Evolutionary conservation across 2,329 filamentous ascomycete species (phyloP), one percentile per base, ranked within the genome.

Genomic region (Neopestalotiopsis clavispora): DNA sequence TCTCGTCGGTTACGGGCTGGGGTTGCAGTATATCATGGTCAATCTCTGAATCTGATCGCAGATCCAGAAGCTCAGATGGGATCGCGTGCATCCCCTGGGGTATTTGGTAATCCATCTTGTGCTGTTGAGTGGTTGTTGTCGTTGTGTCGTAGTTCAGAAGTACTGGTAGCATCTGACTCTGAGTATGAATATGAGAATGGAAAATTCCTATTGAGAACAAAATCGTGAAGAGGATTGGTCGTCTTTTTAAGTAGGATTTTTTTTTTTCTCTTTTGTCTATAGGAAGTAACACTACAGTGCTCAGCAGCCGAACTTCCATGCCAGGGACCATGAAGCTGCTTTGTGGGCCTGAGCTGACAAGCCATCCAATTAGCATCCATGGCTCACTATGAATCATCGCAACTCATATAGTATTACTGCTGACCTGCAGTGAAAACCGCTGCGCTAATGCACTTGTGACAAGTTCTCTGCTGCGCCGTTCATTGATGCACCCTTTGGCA

Each of bases 11-110:
- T 34, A 84, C 75, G 23, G 82, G 78, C 23, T 71, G 72, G 1
- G 81, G 82, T 65, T 83, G 74, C 0, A 81, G 72, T 38, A 87
- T 71, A 12, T 80, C 79, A 17, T 78, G 67, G 68, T 87, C 85
- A 34, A 87, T 77, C 68, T 84, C 81, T 3, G 76, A 70, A 64
- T 87, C 85, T 3, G 84, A 72, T 9, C 85, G 81, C 3, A 83
- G 75, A 68, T 87, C 85, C 9, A 87, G 74, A 4, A 79, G 72
- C 5, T 81, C 67, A 1, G 66, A 45, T 0, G 84, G 80, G 40
- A 86, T 81, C 20, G 72, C 72, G 69, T 84, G 79, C 34, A 85
- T 69, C n/a, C 84, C 83, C 66, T 67, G 20, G 1, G 83, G 83
- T 2, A 81, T 70, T 3, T 74, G 67, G 67, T 82, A 83, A 4